These are phyloP conservation scores for Conringia planisiliqua DNA, from an alignment of 345 rosid species.

Conservation along the genomic window DNA sequence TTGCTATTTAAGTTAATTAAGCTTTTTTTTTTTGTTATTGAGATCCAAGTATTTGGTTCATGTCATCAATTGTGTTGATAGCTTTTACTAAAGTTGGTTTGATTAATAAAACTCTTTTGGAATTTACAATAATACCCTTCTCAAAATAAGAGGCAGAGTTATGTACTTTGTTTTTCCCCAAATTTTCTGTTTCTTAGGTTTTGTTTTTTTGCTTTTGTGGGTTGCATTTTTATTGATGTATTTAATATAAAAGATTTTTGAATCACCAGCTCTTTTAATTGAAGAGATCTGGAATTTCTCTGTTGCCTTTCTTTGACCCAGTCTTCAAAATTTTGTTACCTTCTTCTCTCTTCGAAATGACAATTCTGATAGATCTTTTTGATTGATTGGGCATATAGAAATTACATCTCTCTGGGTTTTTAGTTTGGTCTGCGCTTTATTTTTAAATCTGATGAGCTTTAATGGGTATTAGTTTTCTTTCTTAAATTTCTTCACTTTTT, in stretches of 20 bases:
- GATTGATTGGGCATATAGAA: neutral
- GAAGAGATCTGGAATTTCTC: neutral
- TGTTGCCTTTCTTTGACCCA: constrained; percentile 7
- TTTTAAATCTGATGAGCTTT: neutral
- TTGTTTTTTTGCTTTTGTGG: neutral
- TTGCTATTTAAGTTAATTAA: neutral
- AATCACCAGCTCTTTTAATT: neutral
- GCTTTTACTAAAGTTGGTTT: neutral
- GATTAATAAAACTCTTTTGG: neutral
- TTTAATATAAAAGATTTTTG: neutral
- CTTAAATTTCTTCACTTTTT: neutral
- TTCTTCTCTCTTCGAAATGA: neutral
- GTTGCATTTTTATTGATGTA: constrained; percentile 4
- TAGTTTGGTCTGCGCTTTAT: neutral
- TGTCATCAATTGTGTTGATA: neutral
- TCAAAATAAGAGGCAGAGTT: neutral
- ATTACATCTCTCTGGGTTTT: neutral
- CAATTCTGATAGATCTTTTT: constrained; percentile 3
- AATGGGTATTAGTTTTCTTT: neutral
- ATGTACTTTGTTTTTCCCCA: neutral
- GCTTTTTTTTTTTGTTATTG: neutral
- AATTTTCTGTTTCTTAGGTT: neutral
- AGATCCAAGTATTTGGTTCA: constrained; percentile 2
- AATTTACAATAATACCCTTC: constrained; percentile 9
- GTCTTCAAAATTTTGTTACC: neutral